Conservation (phyloP, 495 filamentous ascomycete species). For the Talaromyces trachyspermus region DNA sequence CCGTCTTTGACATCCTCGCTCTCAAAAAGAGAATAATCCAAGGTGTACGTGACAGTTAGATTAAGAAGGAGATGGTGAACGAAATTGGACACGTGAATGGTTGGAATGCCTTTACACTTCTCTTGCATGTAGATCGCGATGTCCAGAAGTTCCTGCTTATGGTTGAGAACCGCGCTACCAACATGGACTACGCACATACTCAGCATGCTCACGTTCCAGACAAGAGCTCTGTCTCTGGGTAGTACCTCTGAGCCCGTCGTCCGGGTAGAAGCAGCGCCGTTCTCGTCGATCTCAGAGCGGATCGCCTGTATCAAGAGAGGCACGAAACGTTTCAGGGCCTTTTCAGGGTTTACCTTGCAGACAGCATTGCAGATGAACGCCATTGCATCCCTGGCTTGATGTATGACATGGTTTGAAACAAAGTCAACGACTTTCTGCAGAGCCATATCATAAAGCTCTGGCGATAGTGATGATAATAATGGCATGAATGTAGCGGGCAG, state of each 20-base stretch:
- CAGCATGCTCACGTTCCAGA: conserved; percentile 95
- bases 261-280: conserved; percentile 89
- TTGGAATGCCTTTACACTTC: conserved; percentile 85
- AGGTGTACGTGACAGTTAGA: conserved; percentile 84
- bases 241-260: conserved; percentile 90
- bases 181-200: conserved; percentile 99
- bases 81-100: conserved; percentile 93
- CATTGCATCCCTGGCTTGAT: conserved; percentile 96
- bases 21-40: conserved; percentile 82
- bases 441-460: conserved; percentile 86
- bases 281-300: conserved; percentile 92
- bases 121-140: conserved; percentile 95
- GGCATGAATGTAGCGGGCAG: conserved; percentile 88
- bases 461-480: conserved; percentile 83
- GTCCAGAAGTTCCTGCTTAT: conserved; percentile 80
- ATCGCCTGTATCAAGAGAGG: conserved; percentile 87
- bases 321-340: conserved; percentile 81
- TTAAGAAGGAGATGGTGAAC: conserved; percentile 99
- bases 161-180: conserved; percentile 77
- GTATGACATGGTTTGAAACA: conserved; percentile 91
- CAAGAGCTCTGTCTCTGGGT: conserved; percentile 82
- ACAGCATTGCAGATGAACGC: conserved; percentile 95
- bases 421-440: conserved; percentile 88
- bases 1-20: conserved; percentile 49
- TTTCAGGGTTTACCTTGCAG: conserved; percentile 89